Conservation (phyloP, 1,284 basidiomycete species). For the Cystobasidiaceae sp. region DNA sequence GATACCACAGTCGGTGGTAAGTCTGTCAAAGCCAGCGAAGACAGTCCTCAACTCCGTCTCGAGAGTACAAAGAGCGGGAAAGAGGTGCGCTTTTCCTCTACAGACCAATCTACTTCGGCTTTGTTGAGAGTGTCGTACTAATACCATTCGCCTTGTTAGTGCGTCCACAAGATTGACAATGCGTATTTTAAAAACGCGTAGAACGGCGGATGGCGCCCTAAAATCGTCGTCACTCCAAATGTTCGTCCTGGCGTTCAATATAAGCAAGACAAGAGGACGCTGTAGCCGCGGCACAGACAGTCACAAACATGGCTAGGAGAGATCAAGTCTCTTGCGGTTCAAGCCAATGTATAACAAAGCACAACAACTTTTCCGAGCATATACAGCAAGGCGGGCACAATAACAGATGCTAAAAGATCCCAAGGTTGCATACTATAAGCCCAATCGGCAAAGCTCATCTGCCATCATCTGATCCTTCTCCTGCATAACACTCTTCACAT, state of each 20-base stretch:
- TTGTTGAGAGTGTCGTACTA: background rate
- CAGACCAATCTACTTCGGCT: background rate
- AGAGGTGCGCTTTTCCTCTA: background rate
- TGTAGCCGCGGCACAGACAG: too few species aligned
- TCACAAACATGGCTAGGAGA: too few species aligned
- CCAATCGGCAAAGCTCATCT: constrained; percentile 8
- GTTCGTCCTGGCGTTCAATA: too few species aligned
- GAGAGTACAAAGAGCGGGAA: constrained; percentile 6
- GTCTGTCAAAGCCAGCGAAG: background rate
- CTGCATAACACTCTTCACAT: background rate
- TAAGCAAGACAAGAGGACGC: too few species aligned
- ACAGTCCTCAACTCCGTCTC: background rate
- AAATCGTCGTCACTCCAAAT: too few species aligned
- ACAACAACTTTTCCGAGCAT: background rate
- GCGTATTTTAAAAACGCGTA: background rate
- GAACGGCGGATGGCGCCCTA: background rate
- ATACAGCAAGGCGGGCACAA: background rate
- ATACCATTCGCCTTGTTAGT: background rate
- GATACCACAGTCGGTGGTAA: constrained; percentile 3
- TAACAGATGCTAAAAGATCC: too few species aligned
- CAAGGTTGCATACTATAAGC: background rate
- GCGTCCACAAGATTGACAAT: constrained; percentile 8
- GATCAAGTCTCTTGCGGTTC: too few species aligned
- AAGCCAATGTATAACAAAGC: too few species aligned
- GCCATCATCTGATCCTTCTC: background rate